These are phyloP conservation scores for Podila clonocystis DNA, from an alignment of 192 early-diverging fungal genomes.

Conservation along the genomic window DNA sequence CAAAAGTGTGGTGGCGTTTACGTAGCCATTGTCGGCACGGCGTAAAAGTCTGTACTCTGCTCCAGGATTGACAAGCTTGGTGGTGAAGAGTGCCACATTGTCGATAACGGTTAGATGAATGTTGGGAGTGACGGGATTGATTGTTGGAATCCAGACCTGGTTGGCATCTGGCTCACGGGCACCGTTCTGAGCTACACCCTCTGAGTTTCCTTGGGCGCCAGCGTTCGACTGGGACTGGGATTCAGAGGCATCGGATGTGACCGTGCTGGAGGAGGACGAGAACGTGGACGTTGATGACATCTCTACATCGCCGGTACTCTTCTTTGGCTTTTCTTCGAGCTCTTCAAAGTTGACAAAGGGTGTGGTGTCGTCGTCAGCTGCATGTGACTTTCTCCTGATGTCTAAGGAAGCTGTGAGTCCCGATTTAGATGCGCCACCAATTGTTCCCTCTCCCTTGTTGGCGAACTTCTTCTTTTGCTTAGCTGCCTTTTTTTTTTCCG, in stretches of 20 bases:
- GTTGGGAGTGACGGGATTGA: conserved; percentile 44
- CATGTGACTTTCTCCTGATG: conserved; percentile 37
- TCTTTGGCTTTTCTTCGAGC: conserved; percentile 40
- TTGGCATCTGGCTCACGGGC: conserved; percentile 43
- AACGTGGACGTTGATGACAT: conserved; percentile 21
- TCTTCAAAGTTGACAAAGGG: conserved; percentile 52
- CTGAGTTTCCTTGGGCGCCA: not conserved
- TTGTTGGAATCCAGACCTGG: conserved; percentile 43
- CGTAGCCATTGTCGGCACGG: conserved; percentile 83
- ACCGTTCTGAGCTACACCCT: conserved; percentile 34
- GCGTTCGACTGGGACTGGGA: not conserved
- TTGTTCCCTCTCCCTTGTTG: not conserved
- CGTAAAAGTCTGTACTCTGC: conserved; percentile 77
- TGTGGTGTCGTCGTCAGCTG: conserved; percentile 41
- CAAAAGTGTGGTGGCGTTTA: conserved; percentile 87
- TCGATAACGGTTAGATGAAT: conserved; percentile 66
- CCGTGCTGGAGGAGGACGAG: not conserved
- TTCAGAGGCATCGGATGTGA: not conserved
- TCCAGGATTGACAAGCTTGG: conserved; percentile 52
- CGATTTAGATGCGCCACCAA: not conserved
- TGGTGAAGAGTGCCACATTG: conserved; percentile 58
- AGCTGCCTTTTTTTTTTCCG: conserved; percentile 21
- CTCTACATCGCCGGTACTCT: conserved; percentile 19
- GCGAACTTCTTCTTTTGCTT: conserved; percentile 10
- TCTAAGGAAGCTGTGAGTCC: conserved; percentile 6